Conservation (phyloP, 1,284 basidiomycete species). For the Phylloboletellus chloephorus region DNA sequence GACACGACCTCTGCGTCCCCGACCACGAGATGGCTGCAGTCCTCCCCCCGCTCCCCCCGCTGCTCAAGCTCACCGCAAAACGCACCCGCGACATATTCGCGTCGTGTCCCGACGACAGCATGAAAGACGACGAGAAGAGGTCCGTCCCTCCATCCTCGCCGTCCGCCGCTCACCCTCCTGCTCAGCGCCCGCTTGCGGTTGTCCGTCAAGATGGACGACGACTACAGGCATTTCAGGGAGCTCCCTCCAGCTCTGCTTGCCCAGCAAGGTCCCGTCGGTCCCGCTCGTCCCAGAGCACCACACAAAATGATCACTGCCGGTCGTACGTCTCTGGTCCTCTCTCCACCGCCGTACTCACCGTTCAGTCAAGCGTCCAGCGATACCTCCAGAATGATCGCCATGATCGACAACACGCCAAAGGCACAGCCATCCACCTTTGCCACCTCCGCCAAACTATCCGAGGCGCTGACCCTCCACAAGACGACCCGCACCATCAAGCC, state of each 20-base stretch:
- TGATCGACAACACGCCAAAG: slow-evolving; percentile 63
- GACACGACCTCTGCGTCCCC: not conserved
- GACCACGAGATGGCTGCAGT: slow-evolving; percentile 40
- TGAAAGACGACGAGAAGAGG: slow-evolving; percentile 66
- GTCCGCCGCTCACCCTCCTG: not conserved
- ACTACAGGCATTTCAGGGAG: slow-evolving; percentile 83
- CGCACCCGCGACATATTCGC: slow-evolving; percentile 67
- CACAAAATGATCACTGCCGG: slow-evolving; percentile 71
- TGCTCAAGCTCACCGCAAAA: slow-evolving; percentile 58
- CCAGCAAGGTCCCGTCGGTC: slow-evolving; percentile 79
- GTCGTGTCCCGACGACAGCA: slow-evolving; percentile 53
- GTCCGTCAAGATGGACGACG: slow-evolving; percentile 74
- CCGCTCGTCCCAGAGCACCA: slow-evolving; percentile 56
- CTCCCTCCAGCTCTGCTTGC: slow-evolving; percentile 78
- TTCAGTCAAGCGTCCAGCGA: slow-evolving; percentile 38
- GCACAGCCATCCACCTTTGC: slow-evolving; percentile 62
- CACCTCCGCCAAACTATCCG: slow-evolving; percentile 64
- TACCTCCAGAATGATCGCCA: slow-evolving; percentile 58
- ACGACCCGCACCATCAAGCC: slow-evolving; percentile 91
- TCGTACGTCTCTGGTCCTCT: slow-evolving; percentile 39
- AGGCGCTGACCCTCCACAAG: slow-evolving; percentile 86
- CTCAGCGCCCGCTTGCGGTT: slow-evolving; percentile 59
- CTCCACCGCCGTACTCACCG: not conserved
- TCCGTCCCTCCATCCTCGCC: slow-evolving; percentile 26
- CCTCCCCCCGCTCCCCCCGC: slow-evolving; percentile 62